These are phyloP conservation scores for Stagonosporopsis rhizophila DNA, from an alignment of 2,329 filamentous ascomycete species.

Conservation along the genomic window DNA sequence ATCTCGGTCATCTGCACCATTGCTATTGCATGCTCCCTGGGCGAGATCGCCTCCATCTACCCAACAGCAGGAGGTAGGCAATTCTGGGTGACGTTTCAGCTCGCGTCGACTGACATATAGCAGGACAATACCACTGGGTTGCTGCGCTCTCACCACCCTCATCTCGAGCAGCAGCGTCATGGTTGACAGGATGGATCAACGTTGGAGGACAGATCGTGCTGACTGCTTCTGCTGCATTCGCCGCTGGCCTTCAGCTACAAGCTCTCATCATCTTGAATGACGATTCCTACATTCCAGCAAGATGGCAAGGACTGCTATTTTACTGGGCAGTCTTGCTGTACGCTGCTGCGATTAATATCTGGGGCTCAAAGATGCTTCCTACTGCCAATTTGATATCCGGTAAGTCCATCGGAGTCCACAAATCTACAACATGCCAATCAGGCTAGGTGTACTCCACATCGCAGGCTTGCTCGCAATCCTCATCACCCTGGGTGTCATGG, in stretches of 20 bases:
- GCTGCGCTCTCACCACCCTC: slow-evolving; percentile 48
- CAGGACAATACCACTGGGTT: slow-evolving; percentile 58
- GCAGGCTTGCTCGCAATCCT: slow-evolving; percentile 26
- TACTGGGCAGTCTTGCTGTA: slow-evolving; percentile 56
- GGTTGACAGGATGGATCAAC: slow-evolving; percentile 54
- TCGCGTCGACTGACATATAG: background rate
- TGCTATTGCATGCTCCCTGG: slow-evolving; percentile 72
- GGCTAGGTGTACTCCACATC: slow-evolving; percentile 24
- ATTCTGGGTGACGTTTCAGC: background rate
- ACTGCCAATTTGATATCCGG: slow-evolving; percentile 45
- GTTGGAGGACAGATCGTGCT: slow-evolving; percentile 57
- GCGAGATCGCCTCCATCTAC: slow-evolving; percentile 75
- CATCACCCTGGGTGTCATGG: slow-evolving; percentile 31
- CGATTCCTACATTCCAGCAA: slow-evolving; percentile 49
- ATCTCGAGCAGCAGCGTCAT: slow-evolving; percentile 48
- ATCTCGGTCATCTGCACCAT: slow-evolving; percentile 60
- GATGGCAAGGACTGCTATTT: slow-evolving; percentile 58
- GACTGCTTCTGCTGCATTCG: slow-evolving; percentile 58
- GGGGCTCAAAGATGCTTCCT: slow-evolving; percentile 50
- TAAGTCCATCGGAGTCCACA: background rate
- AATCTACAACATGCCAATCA: slow-evolving; percentile 10
- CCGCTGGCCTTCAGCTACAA: slow-evolving; percentile 55
- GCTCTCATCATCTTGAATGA: slow-evolving; percentile 55
- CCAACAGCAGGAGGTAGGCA: slow-evolving; percentile 70
- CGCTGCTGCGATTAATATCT: slow-evolving; percentile 52